Evolutionary conservation across 1,139 yeast species (phyloP), one percentile per base, ranked within the genome.

Genomic region (Geotrichum australiense): DNA sequence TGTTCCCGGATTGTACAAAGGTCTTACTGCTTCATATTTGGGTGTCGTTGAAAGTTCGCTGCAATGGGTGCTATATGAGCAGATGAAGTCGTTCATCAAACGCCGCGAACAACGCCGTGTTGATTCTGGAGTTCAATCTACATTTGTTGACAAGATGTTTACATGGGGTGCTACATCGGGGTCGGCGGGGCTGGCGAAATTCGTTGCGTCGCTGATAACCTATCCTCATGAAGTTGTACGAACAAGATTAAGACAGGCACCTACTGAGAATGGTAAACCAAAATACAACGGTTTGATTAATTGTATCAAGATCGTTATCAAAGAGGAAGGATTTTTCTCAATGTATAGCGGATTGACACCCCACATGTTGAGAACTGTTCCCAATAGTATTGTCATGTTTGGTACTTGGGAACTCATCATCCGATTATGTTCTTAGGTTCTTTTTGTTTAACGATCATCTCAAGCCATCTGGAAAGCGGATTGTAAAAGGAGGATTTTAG

Each of bases 281-380:
- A 91, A 89, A 59, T 93, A 93, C 59, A 82, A 87, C 0, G 98
- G 98, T 0, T 69, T 93, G 41, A 59, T 89, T 11, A 96, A 87
- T 61, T 84, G 95, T 54, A 89, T 93, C 69, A 76, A 70, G 55
- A 68, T 87, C 31, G 78, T 93, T 14, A 66, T 85, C 16, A 84
- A 80, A 56, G 96, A 91, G 58, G 98, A 93, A 65, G 98, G 99
- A 0, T 63, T 91, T 42, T 79, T 74, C 3, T 83, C 96, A 31
- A 83, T 93, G 89, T 93, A 93, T 58, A 96, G 99, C 47, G 99
- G 99, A 1, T 70, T 93, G 57, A 91, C 98, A 1, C 97, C 98
- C 2, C 99, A 93, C 64, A 69, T 93, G 55, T 73, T 93, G 65
- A 76, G 98, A 63, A 93, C 98, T 0, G 98, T 93, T 37, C 99